Percentiles rank a stretch among this genome's conserved stretches.
Evolutionary conservation across 2,329 filamentous ascomycete species (phyloP).

Genomic region (Lasiodiplodia citricola): DNA sequence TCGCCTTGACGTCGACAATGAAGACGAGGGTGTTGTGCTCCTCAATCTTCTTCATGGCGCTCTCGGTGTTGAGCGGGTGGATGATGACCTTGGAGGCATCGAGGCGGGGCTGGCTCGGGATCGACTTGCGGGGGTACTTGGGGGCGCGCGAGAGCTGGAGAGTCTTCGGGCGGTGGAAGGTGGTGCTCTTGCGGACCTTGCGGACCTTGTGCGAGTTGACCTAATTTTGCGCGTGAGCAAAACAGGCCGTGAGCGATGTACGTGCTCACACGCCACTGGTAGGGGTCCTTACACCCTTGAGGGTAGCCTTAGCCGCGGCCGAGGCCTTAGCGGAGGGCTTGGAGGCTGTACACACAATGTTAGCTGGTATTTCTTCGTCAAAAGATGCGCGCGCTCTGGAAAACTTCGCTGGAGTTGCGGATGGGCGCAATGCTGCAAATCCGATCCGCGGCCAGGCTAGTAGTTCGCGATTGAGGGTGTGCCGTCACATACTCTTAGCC

Average conservation of each 20-base stretch:
- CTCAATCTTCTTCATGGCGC: constrained; percentile 99
- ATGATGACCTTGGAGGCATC: constrained; percentile 98
- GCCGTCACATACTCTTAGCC: constrained; percentile 37
- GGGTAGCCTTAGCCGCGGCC: constrained; percentile 92
- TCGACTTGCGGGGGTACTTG: constrained; percentile 96
- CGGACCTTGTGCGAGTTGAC: constrained; percentile 81
- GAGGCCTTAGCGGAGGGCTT: constrained; percentile 80
- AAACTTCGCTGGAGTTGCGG: constrained; percentile 26
- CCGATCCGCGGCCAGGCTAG: constrained; percentile 17
- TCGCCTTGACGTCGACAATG: constrained; percentile 88
- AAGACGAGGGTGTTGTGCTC: constrained; percentile 99
- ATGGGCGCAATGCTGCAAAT: constrained; percentile 4
- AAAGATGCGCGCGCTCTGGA: constrained; percentile 3
- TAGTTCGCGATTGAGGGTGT: not conserved
- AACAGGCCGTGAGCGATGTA: constrained; percentile 58
- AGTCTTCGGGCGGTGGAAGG: constrained; percentile 97
- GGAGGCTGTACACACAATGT: constrained; percentile 47
- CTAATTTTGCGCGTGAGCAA: constrained; percentile 51
- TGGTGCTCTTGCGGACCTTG: constrained; percentile 86
- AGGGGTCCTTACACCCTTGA: constrained; percentile 74
- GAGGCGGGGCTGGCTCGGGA: constrained; percentile 86
- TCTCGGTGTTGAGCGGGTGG: constrained; percentile 99
- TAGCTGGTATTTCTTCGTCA: constrained; percentile 32
- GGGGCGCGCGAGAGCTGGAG: constrained; percentile 86
- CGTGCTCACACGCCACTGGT: constrained; percentile 55